These are phyloP conservation scores for Mucor circinelloides DNA, from an alignment of 371 early-diverging fungal genomes.

Conservation along the genomic window DNA sequence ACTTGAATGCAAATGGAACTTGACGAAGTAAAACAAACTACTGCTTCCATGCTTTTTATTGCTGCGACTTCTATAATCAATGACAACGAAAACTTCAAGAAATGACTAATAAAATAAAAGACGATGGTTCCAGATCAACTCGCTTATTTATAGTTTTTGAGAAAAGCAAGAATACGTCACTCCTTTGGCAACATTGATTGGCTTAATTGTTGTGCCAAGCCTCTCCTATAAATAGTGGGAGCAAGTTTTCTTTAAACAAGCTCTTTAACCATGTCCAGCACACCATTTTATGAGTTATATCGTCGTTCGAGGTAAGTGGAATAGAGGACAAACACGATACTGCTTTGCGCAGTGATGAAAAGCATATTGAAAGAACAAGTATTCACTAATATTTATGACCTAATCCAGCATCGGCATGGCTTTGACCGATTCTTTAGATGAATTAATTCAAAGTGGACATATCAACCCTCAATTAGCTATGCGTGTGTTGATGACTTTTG, in stretches of 20 bases:
- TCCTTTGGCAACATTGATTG: conserved; percentile 8
- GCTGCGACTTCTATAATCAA: neutral
- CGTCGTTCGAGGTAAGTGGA: conserved; percentile 49
- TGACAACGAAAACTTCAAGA: neutral
- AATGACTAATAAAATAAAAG: too few species aligned
- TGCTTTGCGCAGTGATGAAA: neutral
- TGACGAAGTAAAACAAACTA: neutral
- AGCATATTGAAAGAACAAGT: neutral
- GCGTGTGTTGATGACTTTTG: conserved; percentile 84
- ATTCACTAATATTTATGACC: neutral
- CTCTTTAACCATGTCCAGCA: conserved; percentile 35
- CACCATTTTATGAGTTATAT: conserved; percentile 50
- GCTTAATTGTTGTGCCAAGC: conserved; percentile 16
- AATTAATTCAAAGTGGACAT: conserved; percentile 87
- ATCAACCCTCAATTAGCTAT: conserved; percentile 96
- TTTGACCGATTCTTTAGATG: conserved; percentile 95
- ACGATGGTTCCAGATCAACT: neutral
- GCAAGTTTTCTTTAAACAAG: neutral
- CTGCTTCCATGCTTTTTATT: neutral
- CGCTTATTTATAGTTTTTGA: neutral
- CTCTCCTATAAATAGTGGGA: conserved; percentile 22
- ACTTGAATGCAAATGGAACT: conserved; percentile 38
- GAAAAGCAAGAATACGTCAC: conserved; percentile 4
- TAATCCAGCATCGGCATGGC: conserved; percentile 80
- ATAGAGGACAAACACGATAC: neutral